Evolutionary conservation across 305 asterid species (phyloP).

Genomic region (Withania somnifera): DNA sequence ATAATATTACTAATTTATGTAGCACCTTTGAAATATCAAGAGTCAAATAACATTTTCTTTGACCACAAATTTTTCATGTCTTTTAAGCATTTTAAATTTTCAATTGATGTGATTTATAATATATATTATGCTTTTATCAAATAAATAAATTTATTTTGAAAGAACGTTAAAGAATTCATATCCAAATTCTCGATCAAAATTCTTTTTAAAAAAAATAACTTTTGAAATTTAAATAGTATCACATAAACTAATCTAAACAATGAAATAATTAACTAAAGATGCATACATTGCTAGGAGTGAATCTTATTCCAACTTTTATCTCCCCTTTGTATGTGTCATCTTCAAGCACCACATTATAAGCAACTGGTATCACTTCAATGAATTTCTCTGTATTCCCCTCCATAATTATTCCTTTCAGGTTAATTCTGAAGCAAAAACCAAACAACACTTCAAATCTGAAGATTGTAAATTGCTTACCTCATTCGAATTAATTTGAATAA

Average conservation of each 20-base stretch:
- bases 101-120: background rate
- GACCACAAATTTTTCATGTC: background rate
- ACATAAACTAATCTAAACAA: too few species aligned
- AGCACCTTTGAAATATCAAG: accelerated
- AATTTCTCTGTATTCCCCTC: slow-evolving; percentile 39
- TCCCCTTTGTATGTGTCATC: slow-evolving; percentile 63
- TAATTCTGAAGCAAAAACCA: slow-evolving; percentile 23
- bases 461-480: too few species aligned
- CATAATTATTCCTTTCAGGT: slow-evolving; percentile 42
- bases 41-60: background rate
- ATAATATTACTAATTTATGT: background rate
- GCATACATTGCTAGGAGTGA: slow-evolving; percentile 22
- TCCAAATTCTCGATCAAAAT: background rate
- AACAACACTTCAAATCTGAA: background rate
- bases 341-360: slow-evolving; percentile 59
- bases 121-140: too few species aligned
- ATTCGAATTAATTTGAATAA: too few species aligned
- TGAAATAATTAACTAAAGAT: background rate
- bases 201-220: background rate
- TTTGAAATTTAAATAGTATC: background rate
- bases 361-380: slow-evolving; percentile 40
- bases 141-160: too few species aligned
- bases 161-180: background rate
- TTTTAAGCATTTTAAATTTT: background rate
- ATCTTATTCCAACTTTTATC: slow-evolving; percentile 46